Percentiles rank a stretch among this genome's conserved stretches.
phyloP scores from a whole-genome alignment of 2,329 filamentous ascomycete species.

The Colletotrichum spaethianum region DNA sequence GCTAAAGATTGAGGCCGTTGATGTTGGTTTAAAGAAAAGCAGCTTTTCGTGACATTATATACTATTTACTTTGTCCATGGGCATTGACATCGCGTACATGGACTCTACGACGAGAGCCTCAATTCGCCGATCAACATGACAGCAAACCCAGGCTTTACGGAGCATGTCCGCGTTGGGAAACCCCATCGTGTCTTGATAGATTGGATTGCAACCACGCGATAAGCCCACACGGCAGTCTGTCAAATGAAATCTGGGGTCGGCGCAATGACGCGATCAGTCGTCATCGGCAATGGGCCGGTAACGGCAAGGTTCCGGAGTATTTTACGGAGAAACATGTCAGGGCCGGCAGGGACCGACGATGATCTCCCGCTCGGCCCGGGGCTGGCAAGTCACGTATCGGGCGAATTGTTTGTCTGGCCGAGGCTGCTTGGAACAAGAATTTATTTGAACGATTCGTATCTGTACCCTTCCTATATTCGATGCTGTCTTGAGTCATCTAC shows the following conservation, averaged over 20 bases:
- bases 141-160: conserved; percentile 10
- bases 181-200: not conserved
- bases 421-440: not conserved
- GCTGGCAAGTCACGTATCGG: not conserved
- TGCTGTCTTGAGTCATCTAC: not conserved
- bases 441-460: no score
- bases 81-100: no score
- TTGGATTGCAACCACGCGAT: not conserved
- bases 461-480: not conserved
- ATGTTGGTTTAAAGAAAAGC: not conserved
- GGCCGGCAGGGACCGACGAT: not conserved
- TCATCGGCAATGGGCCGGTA: conserved; percentile 35
- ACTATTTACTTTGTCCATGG: not conserved
- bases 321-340: conserved; percentile 34
- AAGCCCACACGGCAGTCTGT: not conserved
- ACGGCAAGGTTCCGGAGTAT: conserved; percentile 37
- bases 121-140: conserved; percentile 21
- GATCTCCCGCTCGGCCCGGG: conserved; percentile 28
- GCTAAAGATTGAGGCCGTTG: not conserved
- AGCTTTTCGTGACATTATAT: not conserved
- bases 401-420: no score
- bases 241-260: conserved; percentile 26
- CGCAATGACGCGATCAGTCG: conserved; percentile 37
- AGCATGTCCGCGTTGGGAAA: conserved; percentile 23
- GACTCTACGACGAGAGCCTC: not conserved